Base-by-base conservation (phyloP, 1,284 basidiomycete genomes). In the Schizophyllum commune region DNA sequence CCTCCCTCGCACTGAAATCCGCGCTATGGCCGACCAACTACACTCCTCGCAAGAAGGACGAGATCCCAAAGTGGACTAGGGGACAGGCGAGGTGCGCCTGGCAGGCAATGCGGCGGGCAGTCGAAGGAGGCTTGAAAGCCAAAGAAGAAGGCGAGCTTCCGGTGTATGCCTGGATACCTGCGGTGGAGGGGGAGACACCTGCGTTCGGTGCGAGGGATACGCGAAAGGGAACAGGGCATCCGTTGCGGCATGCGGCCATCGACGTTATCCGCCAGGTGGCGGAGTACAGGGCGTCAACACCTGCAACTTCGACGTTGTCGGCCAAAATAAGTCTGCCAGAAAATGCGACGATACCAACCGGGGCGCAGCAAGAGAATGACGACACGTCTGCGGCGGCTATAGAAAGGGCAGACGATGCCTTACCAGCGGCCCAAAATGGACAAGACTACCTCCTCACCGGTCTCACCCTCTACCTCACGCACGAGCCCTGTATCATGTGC, bases 401-500 rank as follows among this genome's bases (percentile, higher is more conserved):
- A 64, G 69, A 64, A 19, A 61, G 61, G 21, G 54, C 60, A 53
- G 55, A 56, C 57, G 61, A 59, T 53, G 61, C 64, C 2, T 60
- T 71, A 68, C 56, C 71, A 67, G 21, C 58, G 47, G 15, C 62
- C 52, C 73, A 70, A 54, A 92, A 91, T 68, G 89, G 89, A 13
- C 77, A 84, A 3, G 87, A 89, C 70, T 98, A 97, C 73, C 86
- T 97, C 33, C 80, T 97, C 51, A 97, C 93, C 0, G 84, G 85
- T 0, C 80, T 88, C 27, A 85, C 86, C 1, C 77, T 97, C 21
- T 97, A 97, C 76, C 83, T 86, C 58, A 92, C 92, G 1, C 95
- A 98, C 72, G 95, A 98, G 68, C 95, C 96, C 2, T 98, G 96
- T 68, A 82, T 97, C 61, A 94, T 97, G 91, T 98, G 96, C 71